A percentile compares a stretch with the other conserved stretches of the same genome.
Conservation (phyloP, 169 alveolate species). For the Cyclospora cayetanensis region DNA sequence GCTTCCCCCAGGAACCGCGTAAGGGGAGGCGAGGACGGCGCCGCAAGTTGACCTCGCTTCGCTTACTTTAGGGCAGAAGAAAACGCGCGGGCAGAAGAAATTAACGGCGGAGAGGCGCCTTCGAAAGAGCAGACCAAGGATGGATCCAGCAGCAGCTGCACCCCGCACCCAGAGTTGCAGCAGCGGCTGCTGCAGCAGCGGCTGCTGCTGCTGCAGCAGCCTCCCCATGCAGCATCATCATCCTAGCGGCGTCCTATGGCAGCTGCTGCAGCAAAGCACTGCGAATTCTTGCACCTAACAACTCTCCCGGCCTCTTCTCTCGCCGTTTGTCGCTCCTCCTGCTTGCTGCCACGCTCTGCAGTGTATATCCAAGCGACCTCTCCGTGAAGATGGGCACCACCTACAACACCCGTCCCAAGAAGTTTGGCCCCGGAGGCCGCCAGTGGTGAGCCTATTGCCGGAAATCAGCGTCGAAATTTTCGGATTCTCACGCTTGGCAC, state of each 20-base stretch:
- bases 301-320: too few species aligned
- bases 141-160: not conserved
- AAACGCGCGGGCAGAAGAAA: not conserved
- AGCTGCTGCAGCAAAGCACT: not conserved
- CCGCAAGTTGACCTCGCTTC: too few species aligned
- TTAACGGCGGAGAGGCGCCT: too few species aligned
- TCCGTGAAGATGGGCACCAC: conserved; percentile 77
- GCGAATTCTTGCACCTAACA: too few species aligned
- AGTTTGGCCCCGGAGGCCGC: conserved; percentile 83
- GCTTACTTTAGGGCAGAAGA: not conserved
- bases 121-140: too few species aligned
- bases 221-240: too few species aligned
- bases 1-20: too few species aligned
- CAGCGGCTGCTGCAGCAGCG: not conserved
- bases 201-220: conserved; percentile 1
- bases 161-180: not conserved
- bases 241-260: not conserved
- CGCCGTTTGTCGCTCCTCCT: not conserved
- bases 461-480: too few species aligned
- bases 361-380: too few species aligned
- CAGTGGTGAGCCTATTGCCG: conserved; percentile 80
- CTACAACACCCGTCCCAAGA: conserved; percentile 80
- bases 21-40: too few species aligned
- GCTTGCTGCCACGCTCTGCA: not conserved
- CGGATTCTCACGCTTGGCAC: too few species aligned